Conservation (phyloP, 2,329 filamentous ascomycete species). For the Salinomyces thailandicus region DNA sequence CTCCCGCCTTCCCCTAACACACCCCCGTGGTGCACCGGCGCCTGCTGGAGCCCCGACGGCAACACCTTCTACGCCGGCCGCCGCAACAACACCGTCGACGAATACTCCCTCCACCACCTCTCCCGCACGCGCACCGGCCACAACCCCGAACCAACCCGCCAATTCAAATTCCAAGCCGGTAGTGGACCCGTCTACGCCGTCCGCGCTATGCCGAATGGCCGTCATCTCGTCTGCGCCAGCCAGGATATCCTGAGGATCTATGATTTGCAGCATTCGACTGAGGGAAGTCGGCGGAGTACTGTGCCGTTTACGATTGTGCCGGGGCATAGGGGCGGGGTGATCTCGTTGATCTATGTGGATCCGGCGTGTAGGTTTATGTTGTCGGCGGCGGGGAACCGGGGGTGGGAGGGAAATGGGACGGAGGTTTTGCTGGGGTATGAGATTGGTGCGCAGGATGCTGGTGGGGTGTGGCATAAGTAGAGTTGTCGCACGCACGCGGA, state of each 20-base stretch:
- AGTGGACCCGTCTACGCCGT: constrained; percentile 85
- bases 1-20: constrained; percentile 64
- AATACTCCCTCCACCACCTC: constrained; percentile 73
- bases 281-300: not conserved
- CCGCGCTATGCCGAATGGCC: constrained; percentile 80
- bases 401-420: constrained; percentile 85
- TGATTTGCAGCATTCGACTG: constrained; percentile 52
- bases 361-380: constrained; percentile 84
- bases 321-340: constrained; percentile 78
- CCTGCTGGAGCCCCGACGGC: constrained; percentile 91
- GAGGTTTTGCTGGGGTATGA: constrained; percentile 94
- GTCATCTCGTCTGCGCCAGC: constrained; percentile 84
- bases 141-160: constrained; percentile 52
- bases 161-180: constrained; percentile 78
- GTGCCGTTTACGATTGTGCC: constrained; percentile 96
- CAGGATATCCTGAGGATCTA: constrained; percentile 91
- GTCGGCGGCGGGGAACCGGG: constrained; percentile 79
- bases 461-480: constrained; percentile 21
- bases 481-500: too few species aligned
- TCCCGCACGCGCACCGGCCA: constrained; percentile 59
- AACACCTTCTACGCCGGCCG: constrained; percentile 91
- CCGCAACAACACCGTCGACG: constrained; percentile 85
- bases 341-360: constrained; percentile 77
- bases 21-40: constrained; percentile 95
- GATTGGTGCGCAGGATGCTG: constrained; percentile 42